phyloP scores from a whole-genome alignment of 2,329 filamentous ascomycete species.

The Macrophomina phaseolina region DNA sequence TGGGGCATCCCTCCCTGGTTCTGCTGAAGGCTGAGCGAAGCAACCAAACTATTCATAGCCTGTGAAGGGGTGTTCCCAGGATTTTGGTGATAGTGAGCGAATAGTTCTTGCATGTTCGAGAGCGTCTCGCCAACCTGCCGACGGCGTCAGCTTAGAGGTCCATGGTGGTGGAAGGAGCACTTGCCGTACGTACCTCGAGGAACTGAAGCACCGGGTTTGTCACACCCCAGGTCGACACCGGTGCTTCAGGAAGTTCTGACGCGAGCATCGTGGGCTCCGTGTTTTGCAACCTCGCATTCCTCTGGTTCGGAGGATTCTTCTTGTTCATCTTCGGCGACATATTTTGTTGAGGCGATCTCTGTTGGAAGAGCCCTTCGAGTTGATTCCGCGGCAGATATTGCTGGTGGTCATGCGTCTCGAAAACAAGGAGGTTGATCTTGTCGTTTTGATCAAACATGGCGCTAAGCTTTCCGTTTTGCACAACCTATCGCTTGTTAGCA shows the following conservation, averaged over 20 bases:
- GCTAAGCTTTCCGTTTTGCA: conserved; percentile 76
- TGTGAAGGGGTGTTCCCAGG: conserved; percentile 59
- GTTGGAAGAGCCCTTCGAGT: conserved; percentile 52
- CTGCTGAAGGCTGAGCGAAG: conserved; percentile 44
- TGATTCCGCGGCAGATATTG: conserved; percentile 79
- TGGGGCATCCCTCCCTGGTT: conserved; percentile 28
- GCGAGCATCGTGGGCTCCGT: conserved; percentile 50
- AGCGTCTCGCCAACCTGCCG: conserved; percentile 68
- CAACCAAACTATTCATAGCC: conserved; percentile 61
- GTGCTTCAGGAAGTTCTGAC: conserved; percentile 52
- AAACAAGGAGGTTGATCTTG: conserved; percentile 85
- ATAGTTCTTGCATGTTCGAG: conserved; percentile 66
- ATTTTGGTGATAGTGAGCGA: conserved; percentile 62
- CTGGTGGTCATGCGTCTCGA: conserved; percentile 75
- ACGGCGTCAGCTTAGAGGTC: conserved; percentile 33
- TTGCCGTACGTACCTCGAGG: conserved; percentile 59
- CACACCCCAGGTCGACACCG: conserved; percentile 60
- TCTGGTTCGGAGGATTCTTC: conserved; percentile 59
- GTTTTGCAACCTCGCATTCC: conserved; percentile 52
- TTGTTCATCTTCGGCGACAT: conserved; percentile 64
- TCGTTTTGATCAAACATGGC: conserved; percentile 80
- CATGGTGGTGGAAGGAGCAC: conserved; percentile 1
- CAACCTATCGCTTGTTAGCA: conserved; percentile 61
- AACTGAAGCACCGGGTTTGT: conserved; percentile 63
- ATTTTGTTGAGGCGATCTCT: conserved; percentile 61